Conservation (phyloP, 164 flowering plant species). For the Santalum album region DNA sequence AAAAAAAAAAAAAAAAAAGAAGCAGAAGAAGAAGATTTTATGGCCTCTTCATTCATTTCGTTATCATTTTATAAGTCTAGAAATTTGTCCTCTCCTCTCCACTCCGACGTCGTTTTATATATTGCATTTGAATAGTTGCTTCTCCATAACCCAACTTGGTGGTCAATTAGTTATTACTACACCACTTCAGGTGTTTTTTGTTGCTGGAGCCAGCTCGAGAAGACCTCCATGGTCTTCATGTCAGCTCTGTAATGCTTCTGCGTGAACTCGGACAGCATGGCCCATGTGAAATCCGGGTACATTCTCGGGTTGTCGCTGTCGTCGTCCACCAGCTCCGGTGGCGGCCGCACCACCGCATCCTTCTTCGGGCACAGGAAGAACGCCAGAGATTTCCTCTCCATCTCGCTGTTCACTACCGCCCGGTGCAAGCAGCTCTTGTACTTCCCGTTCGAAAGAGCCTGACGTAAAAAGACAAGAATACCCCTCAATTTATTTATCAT, state of each 20-base stretch:
- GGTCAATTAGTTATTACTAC: too few species aligned
- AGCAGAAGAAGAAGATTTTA: too few species aligned
- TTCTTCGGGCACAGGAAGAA: slow-evolving; percentile 70
- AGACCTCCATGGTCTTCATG: slow-evolving; percentile 54
- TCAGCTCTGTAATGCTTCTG: slow-evolving; percentile 87
- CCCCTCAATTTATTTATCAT: too few species aligned
- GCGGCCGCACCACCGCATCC: slow-evolving; percentile 67
- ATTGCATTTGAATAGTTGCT: too few species aligned
- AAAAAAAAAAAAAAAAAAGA: too few species aligned
- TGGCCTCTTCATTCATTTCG: too few species aligned
- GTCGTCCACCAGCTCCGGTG: slow-evolving; percentile 42
- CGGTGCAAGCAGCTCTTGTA: slow-evolving; percentile 78
- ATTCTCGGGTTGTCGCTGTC: slow-evolving; percentile 27
- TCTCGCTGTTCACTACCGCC: slow-evolving; percentile 70
- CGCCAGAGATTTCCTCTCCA: slow-evolving; percentile 64
- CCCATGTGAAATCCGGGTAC: slow-evolving; percentile 85
- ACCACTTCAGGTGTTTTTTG: slow-evolving; percentile 14
- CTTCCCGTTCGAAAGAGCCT: slow-evolving; percentile 77
- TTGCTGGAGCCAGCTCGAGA: slow-evolving; percentile 53
- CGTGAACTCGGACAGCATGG: slow-evolving; percentile 55
- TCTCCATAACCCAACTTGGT: too few species aligned
- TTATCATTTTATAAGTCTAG: too few species aligned
- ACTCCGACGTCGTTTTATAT: too few species aligned
- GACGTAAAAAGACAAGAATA: slow-evolving; percentile 2
- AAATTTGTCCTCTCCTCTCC: too few species aligned